phyloP scores from a whole-genome alignment of 176 grass and related monocot species.

The Saccharum officinarum region DNA sequence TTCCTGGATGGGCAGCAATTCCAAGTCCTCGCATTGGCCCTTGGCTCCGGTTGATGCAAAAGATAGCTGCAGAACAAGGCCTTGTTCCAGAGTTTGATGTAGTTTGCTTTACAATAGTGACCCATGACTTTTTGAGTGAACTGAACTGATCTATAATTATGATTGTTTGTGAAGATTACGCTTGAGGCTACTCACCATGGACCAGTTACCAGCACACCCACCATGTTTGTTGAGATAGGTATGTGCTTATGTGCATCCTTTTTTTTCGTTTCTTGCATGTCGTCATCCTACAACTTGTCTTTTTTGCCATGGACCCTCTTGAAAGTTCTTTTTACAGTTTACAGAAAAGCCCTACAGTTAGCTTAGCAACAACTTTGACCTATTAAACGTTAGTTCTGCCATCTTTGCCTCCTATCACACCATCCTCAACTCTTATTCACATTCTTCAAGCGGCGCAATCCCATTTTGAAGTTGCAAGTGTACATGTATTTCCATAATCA shows the following conservation, averaged over 20 bases:
- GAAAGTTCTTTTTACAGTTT: neutral
- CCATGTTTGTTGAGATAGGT: constrained; percentile 96
- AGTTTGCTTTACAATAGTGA: neutral
- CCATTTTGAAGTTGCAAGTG: neutral
- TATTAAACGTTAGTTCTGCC: neutral
- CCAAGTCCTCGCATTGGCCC: constrained; percentile 84
- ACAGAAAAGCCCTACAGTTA: neutral
- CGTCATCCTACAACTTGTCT: neutral
- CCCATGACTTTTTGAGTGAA: neutral
- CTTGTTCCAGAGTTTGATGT: constrained; percentile 97
- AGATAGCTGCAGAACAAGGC: constrained; percentile 60
- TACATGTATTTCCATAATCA: neutral
- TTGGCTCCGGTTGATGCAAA: constrained; percentile 78
- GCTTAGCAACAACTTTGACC: neutral
- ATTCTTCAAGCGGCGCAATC: neutral
- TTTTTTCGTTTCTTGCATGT: constrained; percentile 3
- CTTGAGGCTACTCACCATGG: constrained; percentile 96
- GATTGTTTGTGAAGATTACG: constrained; percentile 59
- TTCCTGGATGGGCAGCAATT: constrained; percentile 76
- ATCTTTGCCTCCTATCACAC: neutral
- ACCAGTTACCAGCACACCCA: constrained; percentile 74
- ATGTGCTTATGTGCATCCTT: constrained; percentile 25
- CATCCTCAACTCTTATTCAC: neutral
- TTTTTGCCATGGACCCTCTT: neutral
- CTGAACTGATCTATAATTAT: constrained; percentile 28